Evolutionary conservation across 176 grass and related monocot genomes (phyloP), one percentile per base, ranked within the genome.

Genomic region (maize (Zea mays)): DNA sequence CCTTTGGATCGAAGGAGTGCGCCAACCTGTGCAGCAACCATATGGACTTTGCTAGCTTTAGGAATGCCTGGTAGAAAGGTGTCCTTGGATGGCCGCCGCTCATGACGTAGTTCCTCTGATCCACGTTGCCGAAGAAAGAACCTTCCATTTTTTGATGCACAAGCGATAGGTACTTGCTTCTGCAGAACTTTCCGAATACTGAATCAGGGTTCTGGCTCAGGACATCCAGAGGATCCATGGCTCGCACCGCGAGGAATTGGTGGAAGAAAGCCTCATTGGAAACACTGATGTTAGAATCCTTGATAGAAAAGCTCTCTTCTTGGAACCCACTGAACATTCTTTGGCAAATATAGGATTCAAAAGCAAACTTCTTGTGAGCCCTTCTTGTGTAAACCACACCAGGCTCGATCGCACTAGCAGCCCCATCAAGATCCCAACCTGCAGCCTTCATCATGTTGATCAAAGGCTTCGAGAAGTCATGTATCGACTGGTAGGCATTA

Each of bases 361-460:
- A 95, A 0, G 92, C 92, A 52, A 90, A 99, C 80, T 99, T 99
- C 80, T 97, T 97, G 74, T 94, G 89, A 65, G 89, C 91, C 61
- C 91, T 82, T 71, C 84, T 92, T 65, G 91, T 68, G 78, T 90
- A 99, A 19, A 84, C 64, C 8, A 93, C 81, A 79, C 39, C 90
- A 78, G 85, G 85, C 72, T 92, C 96, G 17, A 95, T 85, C 43
- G 89, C 81, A 41, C 95, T 84, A 64, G 92, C 89, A 75, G 96
- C 96, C 3, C 90, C 92, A 87, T 99, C 92, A 75, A 99, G 91
- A 90, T 99, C 96, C 96, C 92, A 99, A 4, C 85, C 85, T 42
- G 92, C 91, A 82, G 87, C 87, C 73, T 99, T 97, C 95, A 99
- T 99, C 96, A 95, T 99, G 73, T 99, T 95, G 85, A 99, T 99